Conservation (phyloP, 805 yeast species). For the Spathaspora hagerdaliae region DNA sequence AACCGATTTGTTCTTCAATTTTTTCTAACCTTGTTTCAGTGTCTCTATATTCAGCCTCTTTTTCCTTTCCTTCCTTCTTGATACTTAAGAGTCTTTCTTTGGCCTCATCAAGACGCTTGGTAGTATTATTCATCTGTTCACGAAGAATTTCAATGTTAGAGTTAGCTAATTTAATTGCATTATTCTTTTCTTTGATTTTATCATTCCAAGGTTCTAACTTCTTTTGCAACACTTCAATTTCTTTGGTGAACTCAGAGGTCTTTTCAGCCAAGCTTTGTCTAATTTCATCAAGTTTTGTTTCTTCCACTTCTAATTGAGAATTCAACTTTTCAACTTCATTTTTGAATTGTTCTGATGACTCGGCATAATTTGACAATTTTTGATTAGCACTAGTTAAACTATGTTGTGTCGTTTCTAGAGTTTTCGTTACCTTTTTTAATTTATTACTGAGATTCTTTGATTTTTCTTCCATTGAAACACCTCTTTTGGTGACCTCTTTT, state of each 20-base stretch:
- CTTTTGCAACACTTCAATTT: constrained; percentile 60
- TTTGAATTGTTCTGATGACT: constrained; percentile 42
- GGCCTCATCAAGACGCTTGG: constrained; percentile 42
- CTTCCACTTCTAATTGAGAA: constrained; percentile 48
- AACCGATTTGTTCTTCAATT: constrained; percentile 48
- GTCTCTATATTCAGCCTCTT: constrained; percentile 43
- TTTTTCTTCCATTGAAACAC: constrained; percentile 73
- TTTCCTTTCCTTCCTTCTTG: constrained; percentile 45
- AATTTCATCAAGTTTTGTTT: constrained; percentile 54
- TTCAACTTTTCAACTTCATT: constrained; percentile 45
- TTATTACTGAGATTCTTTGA: constrained; percentile 60
- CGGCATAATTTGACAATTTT: constrained; percentile 42
- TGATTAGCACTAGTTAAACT: constrained; percentile 42
- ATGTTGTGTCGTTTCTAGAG: constrained; percentile 44
- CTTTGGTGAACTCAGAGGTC: constrained; percentile 62
- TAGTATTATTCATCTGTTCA: constrained; percentile 41
- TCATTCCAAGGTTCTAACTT: constrained; percentile 82
- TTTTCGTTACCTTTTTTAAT: constrained; percentile 54
- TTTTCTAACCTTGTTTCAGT: constrained; percentile 47
- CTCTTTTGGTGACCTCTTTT: constrained; percentile 40
- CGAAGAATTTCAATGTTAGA: constrained; percentile 60
- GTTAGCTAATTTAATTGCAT: constrained; percentile 60
- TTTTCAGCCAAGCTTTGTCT: constrained; percentile 66
- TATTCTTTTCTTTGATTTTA: constrained; percentile 56
- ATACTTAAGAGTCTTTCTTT: constrained; percentile 42